Base-by-base conservation (phyloP, 192 early-diverging fungal genomes). In the Rhizophlyctis rosea region DNA sequence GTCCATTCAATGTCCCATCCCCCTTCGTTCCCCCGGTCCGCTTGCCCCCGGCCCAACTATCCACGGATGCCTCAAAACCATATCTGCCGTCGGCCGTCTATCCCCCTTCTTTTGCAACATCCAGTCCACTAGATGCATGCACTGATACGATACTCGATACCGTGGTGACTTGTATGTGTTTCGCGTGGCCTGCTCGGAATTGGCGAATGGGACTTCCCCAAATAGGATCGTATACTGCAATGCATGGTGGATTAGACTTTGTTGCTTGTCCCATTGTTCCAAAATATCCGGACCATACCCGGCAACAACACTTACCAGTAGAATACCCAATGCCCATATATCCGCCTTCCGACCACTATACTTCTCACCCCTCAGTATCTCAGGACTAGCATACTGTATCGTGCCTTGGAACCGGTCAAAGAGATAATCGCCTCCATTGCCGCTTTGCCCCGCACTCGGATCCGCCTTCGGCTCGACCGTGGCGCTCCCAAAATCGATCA, bases 301-400 rank as follows among this genome's bases (percentile, higher is more conserved):
- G 39, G 39, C 7, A 18, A 18, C 18, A 83, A 62, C 13, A 74
- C 77, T 54, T 81, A 83, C 55, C 28, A 88, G 62, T 9, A 88
- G 65, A 24, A 87, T 74, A n/a, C 88, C 88, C 21, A 90, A 52
- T 0, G 86, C 81, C 88, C 88, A 90, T 36, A 90, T 77, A 55
- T 90, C 88, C n/a, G 81, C 77, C 16, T 79, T 76, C 48, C 77
- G 79, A n/a, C 86, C 88, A 21, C 69, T 68, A 69, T 89, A 90
- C 47, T 72, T 69, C 39, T 80, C 64, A 3, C 80, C 81, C 53
- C 59, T 63, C 3, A 90, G 62, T 34, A 88, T 84, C 59, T 90
- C 88, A 21, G 88, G 88, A 5, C 84, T 74, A 39, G 81, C 83
- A 72, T 81, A 88, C 54, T 67, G 56, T 4, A 73, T 11, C 16